Evolutionary conservation across 2,329 filamentous ascomycete genomes (phyloP).

Genomic region (Alternaria brassicicola): DNA sequence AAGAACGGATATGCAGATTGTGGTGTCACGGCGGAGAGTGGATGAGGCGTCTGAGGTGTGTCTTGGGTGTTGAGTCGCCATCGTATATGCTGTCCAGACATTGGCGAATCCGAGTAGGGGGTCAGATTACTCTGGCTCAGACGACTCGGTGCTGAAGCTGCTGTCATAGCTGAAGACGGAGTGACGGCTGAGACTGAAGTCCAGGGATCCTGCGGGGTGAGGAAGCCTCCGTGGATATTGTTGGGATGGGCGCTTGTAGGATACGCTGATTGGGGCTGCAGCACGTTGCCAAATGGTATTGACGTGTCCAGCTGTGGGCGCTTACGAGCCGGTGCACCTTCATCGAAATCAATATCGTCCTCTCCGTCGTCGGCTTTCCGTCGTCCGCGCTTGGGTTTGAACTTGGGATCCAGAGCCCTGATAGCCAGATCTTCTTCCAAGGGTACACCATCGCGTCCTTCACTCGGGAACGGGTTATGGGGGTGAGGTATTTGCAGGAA

Average conservation of each 20-base stretch:
- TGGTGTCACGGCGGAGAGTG: conserved; percentile 78
- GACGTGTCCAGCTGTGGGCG: conserved; percentile 66
- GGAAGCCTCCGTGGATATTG: conserved; percentile 53
- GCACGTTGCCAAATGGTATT: conserved; percentile 46
- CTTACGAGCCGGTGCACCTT: conserved; percentile 56
- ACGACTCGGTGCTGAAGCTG: conserved; percentile 44
- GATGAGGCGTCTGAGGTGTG: conserved; percentile 72
- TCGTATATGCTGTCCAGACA: conserved; percentile 51
- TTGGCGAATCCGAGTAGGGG: conserved; percentile 52
- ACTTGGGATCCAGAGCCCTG: conserved; percentile 79
- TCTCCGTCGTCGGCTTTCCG: conserved; percentile 65
- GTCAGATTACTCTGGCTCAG: conserved; percentile 43
- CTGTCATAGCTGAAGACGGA: conserved; percentile 45
- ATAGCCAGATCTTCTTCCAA: conserved; percentile 89
- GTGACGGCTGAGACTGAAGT: conserved; percentile 48
- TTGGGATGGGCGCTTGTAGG: conserved; percentile 63
- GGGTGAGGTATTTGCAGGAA: conserved; percentile 75
- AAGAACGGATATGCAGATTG: conserved; percentile 58
- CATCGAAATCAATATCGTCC: conserved; percentile 60
- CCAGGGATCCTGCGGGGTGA: conserved; percentile 55
- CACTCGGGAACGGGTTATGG: conserved; percentile 66
- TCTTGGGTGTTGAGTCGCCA: conserved; percentile 63
- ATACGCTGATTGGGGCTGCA: conserved; percentile 55
- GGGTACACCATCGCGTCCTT: conserved; percentile 78
- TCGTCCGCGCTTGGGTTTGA: conserved; percentile 65